Conservation (phyloP, 2,329 filamentous ascomycete species). For the Aspergillus oerlinghausenensis region DNA sequence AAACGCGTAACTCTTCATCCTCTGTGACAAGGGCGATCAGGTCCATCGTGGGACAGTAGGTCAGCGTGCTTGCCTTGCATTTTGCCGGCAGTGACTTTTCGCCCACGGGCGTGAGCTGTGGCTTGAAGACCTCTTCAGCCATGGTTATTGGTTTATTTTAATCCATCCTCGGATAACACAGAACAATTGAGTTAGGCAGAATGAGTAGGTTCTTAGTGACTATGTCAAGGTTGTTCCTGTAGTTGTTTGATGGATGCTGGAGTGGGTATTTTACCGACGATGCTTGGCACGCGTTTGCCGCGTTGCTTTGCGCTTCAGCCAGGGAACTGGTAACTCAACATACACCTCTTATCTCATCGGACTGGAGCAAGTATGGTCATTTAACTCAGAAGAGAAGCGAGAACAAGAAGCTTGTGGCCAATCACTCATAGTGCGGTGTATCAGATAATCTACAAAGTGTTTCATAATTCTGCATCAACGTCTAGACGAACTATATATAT, state of each 20-base stretch:
- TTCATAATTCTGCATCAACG: neutral
- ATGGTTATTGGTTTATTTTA: conserved; percentile 15
- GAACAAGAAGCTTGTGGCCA: neutral
- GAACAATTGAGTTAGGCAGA: neutral
- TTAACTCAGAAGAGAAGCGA: neutral
- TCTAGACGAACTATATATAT: neutral
- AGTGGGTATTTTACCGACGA: conserved; percentile 4
- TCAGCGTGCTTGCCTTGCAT: conserved; percentile 50
- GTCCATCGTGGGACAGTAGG: conserved; percentile 81
- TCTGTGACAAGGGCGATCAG: conserved; percentile 68
- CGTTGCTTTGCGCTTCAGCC: neutral
- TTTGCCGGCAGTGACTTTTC: conserved; percentile 39
- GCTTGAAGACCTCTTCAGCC: conserved; percentile 19
- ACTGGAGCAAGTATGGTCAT: neutral
- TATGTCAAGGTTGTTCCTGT: conserved; percentile 2
- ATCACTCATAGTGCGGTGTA: neutral
- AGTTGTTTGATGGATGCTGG: conserved; percentile 6
- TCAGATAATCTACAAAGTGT: neutral
- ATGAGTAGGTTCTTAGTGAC: neutral
- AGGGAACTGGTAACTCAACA: neutral
- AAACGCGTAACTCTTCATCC: conserved; percentile 67
- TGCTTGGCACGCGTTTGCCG: conserved; percentile 15
- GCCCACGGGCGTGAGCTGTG: conserved; percentile 36
- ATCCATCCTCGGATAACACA: conserved; percentile 19
- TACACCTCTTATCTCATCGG: neutral